Percentiles rank a stretch among this genome's conserved stretches.
phyloP scores from a whole-genome alignment of 108 stramenopile species.

The Cyclotella sp. region DNA sequence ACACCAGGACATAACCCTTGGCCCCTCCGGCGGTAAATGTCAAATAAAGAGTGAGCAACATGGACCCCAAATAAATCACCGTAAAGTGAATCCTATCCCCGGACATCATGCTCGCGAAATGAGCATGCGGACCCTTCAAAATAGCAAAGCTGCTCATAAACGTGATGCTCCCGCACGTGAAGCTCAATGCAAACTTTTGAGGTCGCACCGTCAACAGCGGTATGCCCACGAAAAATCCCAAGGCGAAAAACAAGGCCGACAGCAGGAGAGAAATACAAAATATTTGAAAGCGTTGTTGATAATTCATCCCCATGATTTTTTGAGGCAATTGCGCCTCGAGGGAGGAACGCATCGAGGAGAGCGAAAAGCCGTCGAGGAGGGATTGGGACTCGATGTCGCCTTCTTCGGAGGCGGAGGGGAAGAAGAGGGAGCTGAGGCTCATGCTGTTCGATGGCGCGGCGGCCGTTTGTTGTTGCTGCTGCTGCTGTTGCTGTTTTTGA shows the following conservation, averaged over 20 bases:
- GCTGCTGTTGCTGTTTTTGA: conserved; percentile 57
- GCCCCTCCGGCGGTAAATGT: conserved; percentile 81
- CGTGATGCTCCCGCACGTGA: conserved; percentile 92
- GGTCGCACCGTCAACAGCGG: conserved; percentile 87
- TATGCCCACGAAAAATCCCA: conserved; percentile 93
- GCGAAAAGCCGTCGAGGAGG: conserved; percentile 47
- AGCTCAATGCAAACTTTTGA: conserved; percentile 94
- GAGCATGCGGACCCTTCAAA: conserved; percentile 84
- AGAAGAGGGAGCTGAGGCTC: conserved; percentile 39
- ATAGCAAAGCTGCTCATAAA: conserved; percentile 93
- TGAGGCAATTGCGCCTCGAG: conserved; percentile 88
- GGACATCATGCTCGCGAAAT: conserved; percentile 72
- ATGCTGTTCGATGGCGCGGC: conserved; percentile 7
- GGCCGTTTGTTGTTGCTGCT: background rate
- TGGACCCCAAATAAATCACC: conserved; percentile 73
- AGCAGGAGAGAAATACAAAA: conserved; percentile 81
- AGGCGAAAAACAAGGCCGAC: conserved; percentile 85
- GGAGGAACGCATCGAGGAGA: conserved; percentile 72
- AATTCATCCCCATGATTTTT: conserved; percentile 90
- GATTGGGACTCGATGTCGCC: conserved; percentile 59
- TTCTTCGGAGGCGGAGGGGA: conserved; percentile 18
- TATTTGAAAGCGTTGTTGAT: conserved; percentile 89
- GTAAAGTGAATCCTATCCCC: conserved; percentile 84
- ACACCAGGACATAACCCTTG: conserved; percentile 77
- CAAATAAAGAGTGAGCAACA: conserved; percentile 81